phyloP scores from a whole-genome alignment of 371 early-diverging fungal genomes.

The Capillidium heterosporum region DNA sequence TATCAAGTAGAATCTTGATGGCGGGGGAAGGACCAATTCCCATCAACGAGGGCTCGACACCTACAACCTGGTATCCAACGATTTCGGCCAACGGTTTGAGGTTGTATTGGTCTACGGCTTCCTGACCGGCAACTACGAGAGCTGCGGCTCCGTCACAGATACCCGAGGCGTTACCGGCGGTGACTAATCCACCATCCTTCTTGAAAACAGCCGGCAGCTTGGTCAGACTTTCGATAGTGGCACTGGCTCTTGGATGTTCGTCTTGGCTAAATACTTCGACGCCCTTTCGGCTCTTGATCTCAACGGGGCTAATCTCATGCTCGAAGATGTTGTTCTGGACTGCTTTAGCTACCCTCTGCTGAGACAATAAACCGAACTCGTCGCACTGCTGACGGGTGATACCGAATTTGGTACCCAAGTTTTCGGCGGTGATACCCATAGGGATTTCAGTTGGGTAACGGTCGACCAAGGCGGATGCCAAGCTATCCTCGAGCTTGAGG shows the following conservation, averaged over 20 bases:
- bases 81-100: conserved; percentile 73
- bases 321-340: conserved; percentile 51
- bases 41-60: conserved; percentile 70
- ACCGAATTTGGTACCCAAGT: conserved; percentile 65
- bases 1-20: conserved; percentile 66
- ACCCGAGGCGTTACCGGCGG: conserved; percentile 92
- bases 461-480: conserved; percentile 74
- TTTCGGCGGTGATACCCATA: conserved; percentile 96
- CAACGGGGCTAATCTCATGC: conserved; percentile 74
- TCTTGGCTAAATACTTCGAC: conserved; percentile 44
- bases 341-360: conserved; percentile 49
- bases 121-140: conserved; percentile 71
- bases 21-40: conserved; percentile 92
- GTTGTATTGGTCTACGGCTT: conserved; percentile 59
- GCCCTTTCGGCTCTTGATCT: conserved; percentile 59
- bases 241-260: conserved; percentile 79
- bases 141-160: conserved; percentile 94
- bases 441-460: conserved; percentile 66
- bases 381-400: conserved; percentile 78
- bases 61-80: conserved; percentile 70
- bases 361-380: conserved; percentile 60
- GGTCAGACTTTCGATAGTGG: conserved; percentile 55
- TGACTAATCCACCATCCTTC: conserved; percentile 69
- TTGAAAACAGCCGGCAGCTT: conserved; percentile 80
- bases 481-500: conserved; percentile 66